Base-by-base conservation (phyloP, 106 monocot species). In the Allium cepa region DNA sequence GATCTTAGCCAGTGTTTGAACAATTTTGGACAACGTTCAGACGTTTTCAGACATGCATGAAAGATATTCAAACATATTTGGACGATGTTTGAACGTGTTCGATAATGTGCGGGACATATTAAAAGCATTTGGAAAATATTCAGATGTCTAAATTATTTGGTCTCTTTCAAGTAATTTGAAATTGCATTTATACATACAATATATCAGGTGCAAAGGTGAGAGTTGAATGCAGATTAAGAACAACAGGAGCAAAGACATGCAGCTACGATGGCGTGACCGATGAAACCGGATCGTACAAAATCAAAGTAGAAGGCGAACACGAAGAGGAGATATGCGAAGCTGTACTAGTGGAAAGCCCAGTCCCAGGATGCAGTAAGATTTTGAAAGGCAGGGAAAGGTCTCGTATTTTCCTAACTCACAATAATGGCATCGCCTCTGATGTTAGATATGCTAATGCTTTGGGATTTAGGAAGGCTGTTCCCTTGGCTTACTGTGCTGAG, bases 361-460 rank as follows among this genome's bases (percentile, higher is more conserved):
- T 86, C 8, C 14, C 15, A 2, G 47, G 67, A 9, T 97, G 96
- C 69, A 64, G 70, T 1, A 47, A 73, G 8, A 46, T 62, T n/a
- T 69, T 92, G 4, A 57, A 70, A 18, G 96, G 92, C 9, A 78
- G 91, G 15, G 96, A 97, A 27, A 83, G 80, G 48, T 81, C 96
- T 8, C 85, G 74, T 8, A 78, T 97, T 4, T 79, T 88, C 83
- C 84, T 92, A 67, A 82, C 86, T 66, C 79, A 69, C 82, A 86
- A 88, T 84, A 86, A 88, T 26, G 96, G 96, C 50, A 80, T 97
- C n/a, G 72, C 82, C 9, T 88, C 88, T 0, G 70, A 82, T 73
- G 73, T 18, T 0, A 79, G 92, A 58, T 66, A 73, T 49, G 96
- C 96, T 62, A 97, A 97, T 66, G 53, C 79, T 26, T 22, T 97